Evolutionary conservation across 2,329 filamentous ascomycete species (phyloP), one percentile per base, ranked within the genome.

Genomic region (Conoideocrella luteorostrata): DNA sequence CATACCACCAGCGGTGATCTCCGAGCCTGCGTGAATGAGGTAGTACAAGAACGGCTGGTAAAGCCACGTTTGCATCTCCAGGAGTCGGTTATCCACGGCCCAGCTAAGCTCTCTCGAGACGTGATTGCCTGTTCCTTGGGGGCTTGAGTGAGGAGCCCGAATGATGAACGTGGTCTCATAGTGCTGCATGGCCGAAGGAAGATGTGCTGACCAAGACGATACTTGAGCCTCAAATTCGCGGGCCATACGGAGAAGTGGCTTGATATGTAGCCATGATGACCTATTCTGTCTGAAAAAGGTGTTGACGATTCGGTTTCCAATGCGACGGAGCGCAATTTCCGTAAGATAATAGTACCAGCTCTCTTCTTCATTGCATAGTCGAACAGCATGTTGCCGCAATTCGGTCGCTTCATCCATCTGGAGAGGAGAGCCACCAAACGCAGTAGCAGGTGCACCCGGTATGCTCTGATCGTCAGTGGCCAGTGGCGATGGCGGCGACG

Each of bases 271-370:
- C 54, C 54, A 56, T 13, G 41, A 43, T 3, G 41, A 30, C 9
- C 35, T 28, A 4, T 50, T 49, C 18, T 52, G 47, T 2, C 47
- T 45, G 12, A 51, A 59, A 17, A 60, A 53, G 6, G 50, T 50
- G 23, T 56, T 66, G 36, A 68, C 50, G 17, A 68, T 61, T 17
- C 66, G 58, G 43, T 70, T 69, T 32, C 61, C 62, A 34, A 70
- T 66, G 4, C 67, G 59, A 2, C 67, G 54, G 5, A 66, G 55
- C 0, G 68, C 64, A 36, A 70, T 64, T 43, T 70, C 67, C 2
- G 67, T 65, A 6, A 68, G 56, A 41, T 70, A 70, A 48, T 69
- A 69, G 49, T 65, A 68, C 67, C 67, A 69, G 43, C 61, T 64
- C 41, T 64, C 54, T 36, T 66, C 56, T 47, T 65, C 54, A 20